Base-by-base conservation (phyloP, 176 grass and related monocot genomes). In the Urochloa ruziziensis region DNA sequence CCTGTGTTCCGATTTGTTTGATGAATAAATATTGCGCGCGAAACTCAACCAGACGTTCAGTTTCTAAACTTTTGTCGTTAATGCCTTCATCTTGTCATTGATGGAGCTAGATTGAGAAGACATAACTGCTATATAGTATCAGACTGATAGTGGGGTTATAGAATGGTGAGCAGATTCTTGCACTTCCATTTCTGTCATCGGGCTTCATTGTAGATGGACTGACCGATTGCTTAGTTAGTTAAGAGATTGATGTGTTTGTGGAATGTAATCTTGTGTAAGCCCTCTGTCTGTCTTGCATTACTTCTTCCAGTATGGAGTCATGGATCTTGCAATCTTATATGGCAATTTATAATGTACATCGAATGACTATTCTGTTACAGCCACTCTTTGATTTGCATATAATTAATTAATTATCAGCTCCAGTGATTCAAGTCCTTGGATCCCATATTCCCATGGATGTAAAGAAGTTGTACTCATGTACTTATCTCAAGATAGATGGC, bases 31-130 rank as follows among this genome's bases (percentile, higher is more conserved):
- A 11, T 77, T 83, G 53, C 4, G 25, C 28, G 18, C 44, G 43
- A 46, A 83, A 71, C 27, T 40, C 17, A 32, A 36, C 33, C 17
- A 0, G 60, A 28, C 46, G 29, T 71, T 90, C 36, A 35, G 18
- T 12, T 83, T 53, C 44, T 6, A 43, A 80, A 74, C 34, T 21
- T 14, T 16, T 75, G 62, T 42, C 17, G 6, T 5, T 15, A 51
- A 2, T 69, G 74, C 24, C 24, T 70, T 59, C 2, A 1, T 10
- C 30, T 54, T 4, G 37, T 13, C 27, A 60, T 75, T 17, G 30
- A 80, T 27, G n/a, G 17, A 73, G 9, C 16, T 85, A 58, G 52
- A 42, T 69, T 51, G 48, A 84, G 81, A 51, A 74, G 32, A 66
- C 57, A 66, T 44, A 46, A 25, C 13, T 2, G 12, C 39, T 9